Evolutionary conservation across 2,329 filamentous ascomycete species (phyloP), one percentile per base, ranked within the genome.

Genomic region (Ophiostoma piceae): DNA sequence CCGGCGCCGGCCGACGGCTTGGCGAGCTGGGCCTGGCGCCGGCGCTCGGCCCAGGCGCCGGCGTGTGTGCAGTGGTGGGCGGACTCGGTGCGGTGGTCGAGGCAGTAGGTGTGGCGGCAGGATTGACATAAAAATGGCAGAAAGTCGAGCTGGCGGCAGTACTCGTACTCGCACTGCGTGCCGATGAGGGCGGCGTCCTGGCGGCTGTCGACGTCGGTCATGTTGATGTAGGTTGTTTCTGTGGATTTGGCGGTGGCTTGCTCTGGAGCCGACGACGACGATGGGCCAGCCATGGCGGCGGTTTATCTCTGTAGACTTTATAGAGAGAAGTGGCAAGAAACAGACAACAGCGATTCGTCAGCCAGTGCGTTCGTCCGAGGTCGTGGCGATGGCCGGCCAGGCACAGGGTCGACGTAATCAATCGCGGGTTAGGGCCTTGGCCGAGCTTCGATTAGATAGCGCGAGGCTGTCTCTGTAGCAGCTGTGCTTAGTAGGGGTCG

Each of bases 61-160:
- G 80, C 82, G 67, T 86, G 82, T 68, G 80, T 75, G 79, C 88
- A 90, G 76, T 88, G 86, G 81, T 99, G 96, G 0, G 92, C 82
- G 26, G 87, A 86, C 82, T 98, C 94, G 76, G 88, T 90, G 69
- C 94, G 91, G 83, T 99, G 95, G 77, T 98, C 94, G 74, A 96
- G 90, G 79, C 96, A 99, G 82, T 89, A 99, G 19, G 90, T 94
- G 71, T 87, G 86, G 73, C 79, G 86, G 81, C 95, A 99, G 74
- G 91, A 95, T 78, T 96, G 92, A 82, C 95, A 99, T 77, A 88
- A 86, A 80, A 98, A 98, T 3, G 95, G 95, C 4, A 99, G 87
- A 79, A 99, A 98, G 80, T 98, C 95, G 72, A 98, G 91, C 77
- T 95, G 91, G 78, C 94, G 90, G 84, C 95, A 99, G 84, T 92